Evolutionary conservation across 176 grass and related monocot species (phyloP).

Genomic region (Thinopyrum elongatum): DNA sequence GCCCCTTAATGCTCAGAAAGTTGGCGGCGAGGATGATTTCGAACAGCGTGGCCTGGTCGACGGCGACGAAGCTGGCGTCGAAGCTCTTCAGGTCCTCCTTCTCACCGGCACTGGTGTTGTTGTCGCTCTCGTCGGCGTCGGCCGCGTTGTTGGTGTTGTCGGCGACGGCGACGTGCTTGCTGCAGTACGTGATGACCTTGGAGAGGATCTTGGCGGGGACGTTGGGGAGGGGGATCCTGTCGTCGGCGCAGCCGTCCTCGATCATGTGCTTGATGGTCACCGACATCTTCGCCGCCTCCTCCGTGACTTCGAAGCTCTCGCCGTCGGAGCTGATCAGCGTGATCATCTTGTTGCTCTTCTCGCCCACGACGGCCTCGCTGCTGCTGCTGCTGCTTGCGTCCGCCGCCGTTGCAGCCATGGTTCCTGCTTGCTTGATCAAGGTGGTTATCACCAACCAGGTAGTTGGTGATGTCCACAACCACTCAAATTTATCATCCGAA

Average conservation of each 20-base stretch:
- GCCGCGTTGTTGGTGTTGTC: background rate
- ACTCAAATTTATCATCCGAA: too few species aligned
- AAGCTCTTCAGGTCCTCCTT: background rate
- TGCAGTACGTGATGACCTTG: conserved; percentile 69
- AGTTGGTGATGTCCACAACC: too few species aligned
- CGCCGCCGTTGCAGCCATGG: background rate
- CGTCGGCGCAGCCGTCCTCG: conserved; percentile 56
- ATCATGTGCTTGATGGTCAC: conserved; percentile 55
- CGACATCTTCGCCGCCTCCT: conserved; percentile 1
- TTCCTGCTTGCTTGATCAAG: background rate
- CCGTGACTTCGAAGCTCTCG: background rate
- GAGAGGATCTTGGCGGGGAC: conserved; percentile 46
- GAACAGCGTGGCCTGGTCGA: background rate
- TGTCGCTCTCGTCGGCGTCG: background rate
- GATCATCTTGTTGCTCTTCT: background rate
- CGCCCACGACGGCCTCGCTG: background rate
- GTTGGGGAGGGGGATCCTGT: conserved; percentile 50
- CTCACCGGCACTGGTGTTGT: background rate
- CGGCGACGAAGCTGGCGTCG: background rate
- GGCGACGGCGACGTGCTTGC: conserved; percentile 15
- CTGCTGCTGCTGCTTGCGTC: background rate
- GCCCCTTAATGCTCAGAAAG: background rate
- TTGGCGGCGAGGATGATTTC: background rate
- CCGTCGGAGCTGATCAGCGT: background rate
- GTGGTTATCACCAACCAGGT: too few species aligned